Evolutionary conservation across 768 basidiomycete species (phyloP).

Genomic region (Pisolithus tinctorius): DNA sequence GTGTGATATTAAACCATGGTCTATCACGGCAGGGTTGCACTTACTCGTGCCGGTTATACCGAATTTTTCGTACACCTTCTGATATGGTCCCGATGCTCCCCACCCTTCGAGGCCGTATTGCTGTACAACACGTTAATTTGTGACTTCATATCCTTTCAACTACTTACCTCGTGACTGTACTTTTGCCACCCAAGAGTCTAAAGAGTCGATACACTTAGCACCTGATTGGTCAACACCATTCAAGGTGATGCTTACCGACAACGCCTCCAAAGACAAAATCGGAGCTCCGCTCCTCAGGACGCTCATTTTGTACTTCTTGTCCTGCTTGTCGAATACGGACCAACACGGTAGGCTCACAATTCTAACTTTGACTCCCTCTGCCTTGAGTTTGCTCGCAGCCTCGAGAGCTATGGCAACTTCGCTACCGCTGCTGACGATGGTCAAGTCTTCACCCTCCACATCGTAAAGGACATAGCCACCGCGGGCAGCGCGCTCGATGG

Average conservation of each 20-base stretch:
- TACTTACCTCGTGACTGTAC: conserved; percentile 74
- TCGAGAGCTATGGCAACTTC: conserved; percentile 87
- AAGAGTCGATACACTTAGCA: neutral
- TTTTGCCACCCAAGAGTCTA: conserved; percentile 78
- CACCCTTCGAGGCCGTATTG: conserved; percentile 70
- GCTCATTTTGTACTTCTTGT: conserved; percentile 69
- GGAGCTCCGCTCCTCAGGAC: conserved; percentile 88
- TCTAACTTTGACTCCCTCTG: conserved; percentile 72
- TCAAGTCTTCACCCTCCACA: conserved; percentile 72
- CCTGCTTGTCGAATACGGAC: conserved; percentile 81
- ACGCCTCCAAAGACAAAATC: conserved; percentile 84
- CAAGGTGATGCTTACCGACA: conserved; percentile 36
- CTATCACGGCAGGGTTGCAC: conserved; percentile 20
- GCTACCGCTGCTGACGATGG: conserved; percentile 83
- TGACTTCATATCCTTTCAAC: neutral
- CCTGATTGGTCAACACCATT: conserved; percentile 4
- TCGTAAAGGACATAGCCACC: conserved; percentile 92
- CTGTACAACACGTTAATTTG: conserved; percentile 24
- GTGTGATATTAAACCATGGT: conserved; percentile 6
- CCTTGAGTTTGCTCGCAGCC: conserved; percentile 73
- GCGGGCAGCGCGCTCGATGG: conserved; percentile 73
- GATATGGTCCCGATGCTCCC: conserved; percentile 88
- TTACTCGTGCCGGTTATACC: conserved; percentile 72
- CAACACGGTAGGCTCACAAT: conserved; percentile 88
- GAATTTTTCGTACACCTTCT: conserved; percentile 88